Evolutionary conservation across 192 early-diverging fungal genomes (phyloP), one percentile per base, ranked within the genome.

Genomic region (Coemansia sp.): DNA sequence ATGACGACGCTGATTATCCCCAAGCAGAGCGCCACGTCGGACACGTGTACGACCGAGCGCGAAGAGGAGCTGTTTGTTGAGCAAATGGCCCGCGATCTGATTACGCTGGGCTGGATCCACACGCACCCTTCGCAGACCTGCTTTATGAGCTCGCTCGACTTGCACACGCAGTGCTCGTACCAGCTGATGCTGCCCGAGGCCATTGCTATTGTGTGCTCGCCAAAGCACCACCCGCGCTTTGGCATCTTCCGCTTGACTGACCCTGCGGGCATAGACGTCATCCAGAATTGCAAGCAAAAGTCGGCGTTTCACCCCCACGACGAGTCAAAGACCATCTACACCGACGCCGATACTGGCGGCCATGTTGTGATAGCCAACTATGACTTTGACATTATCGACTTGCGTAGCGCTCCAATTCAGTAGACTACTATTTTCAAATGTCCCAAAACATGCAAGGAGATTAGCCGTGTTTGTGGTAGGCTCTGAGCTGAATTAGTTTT

Each of bases 101-200:
- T 96, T 46, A 91, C 92, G 8, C 70, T 95, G 37, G 94, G 94
- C 23, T 96, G 94, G 94, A 93, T 94, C 50, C 92, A 94, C 79
- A 94, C 92, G 3, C 93, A 95, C 74, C 94, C 94, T 20, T 88
- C 92, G n/a, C 94, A 96, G 78, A 88, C 94, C 6, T 95, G 94
- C 68, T 96, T 96, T 67, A 88, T 96, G 89, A 91, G 89, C 68
- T 95, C 94, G 5, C 86, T 96, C 10, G 94, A 96, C 70, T 69
- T 96, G 55, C 94, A 96, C 76, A 96, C 94, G 6, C 94, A 96
- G 61, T 94, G 86, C 63, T 90, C 92, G 1, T 95, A 94, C 70
- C 94, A 96, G 74, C 65, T 92, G 38, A 92, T 94, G 86, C 80
- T 95, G 6, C 93, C 93, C 14, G 94, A 96, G 65, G 94, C 94